Evolutionary conservation across 176 grass and related monocot species (phyloP).

Genomic region (Urochloa ruziziensis): DNA sequence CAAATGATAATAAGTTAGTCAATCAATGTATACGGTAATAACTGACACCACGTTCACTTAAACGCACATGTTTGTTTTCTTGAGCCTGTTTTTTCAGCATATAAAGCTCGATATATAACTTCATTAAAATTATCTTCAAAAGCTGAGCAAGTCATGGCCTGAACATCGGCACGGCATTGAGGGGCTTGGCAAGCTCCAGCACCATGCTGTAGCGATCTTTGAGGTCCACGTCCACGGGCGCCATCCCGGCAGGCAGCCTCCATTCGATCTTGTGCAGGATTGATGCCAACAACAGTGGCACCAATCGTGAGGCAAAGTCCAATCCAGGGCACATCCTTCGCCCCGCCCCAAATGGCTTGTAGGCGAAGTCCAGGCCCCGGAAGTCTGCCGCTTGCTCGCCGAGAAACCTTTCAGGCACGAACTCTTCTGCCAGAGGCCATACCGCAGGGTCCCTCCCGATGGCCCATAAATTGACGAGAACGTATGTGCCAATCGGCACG

Average conservation of each 20-base stretch:
- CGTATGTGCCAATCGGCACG: background rate
- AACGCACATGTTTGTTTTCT: too few relatives aligned
- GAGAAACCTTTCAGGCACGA: slow-evolving; percentile 1
- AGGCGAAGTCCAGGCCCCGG: background rate
- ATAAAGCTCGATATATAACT: too few relatives aligned
- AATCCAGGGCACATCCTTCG: background rate
- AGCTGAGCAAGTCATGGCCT: background rate
- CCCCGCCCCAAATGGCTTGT: slow-evolving; percentile 5
- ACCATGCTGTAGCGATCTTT: background rate
- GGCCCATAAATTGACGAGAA: slow-evolving; percentile 16
- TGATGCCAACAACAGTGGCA: background rate
- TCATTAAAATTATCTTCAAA: too few relatives aligned
- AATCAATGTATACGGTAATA: too few relatives aligned
- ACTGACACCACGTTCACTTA: too few relatives aligned
- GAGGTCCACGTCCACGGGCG: background rate
- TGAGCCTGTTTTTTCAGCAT: too few relatives aligned
- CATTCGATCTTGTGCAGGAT: background rate
- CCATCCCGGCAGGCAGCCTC: background rate
- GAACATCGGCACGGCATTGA: background rate
- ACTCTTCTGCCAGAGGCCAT: background rate
- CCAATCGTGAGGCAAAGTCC: background rate
- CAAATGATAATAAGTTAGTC: too few relatives aligned
- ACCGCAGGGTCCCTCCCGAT: background rate
- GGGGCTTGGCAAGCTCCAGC: background rate
- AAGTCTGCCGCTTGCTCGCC: background rate